Evolutionary conservation across 23 red algal species (phyloP).

Genomic region (Cyanidiococcus yangmingshanensis): DNA sequence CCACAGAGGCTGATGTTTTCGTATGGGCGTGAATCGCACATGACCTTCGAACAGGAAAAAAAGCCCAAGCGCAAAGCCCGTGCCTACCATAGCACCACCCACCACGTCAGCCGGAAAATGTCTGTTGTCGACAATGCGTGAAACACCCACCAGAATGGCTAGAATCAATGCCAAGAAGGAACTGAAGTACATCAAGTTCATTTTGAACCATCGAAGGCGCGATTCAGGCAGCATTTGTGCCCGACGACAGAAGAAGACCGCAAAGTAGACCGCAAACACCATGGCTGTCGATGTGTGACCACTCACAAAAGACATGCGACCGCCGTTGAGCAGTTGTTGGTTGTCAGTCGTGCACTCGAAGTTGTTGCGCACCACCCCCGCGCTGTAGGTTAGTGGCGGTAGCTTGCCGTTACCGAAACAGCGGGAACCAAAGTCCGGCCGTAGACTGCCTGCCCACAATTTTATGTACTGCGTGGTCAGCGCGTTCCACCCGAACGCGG

Average conservation of each 20-base stretch:
- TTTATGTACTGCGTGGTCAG: slow-evolving; percentile 15
- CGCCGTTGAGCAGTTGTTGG: neutral
- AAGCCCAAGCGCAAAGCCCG: slow-evolving; percentile 3
- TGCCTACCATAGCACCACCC: slow-evolving; percentile 22
- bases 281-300: slow-evolving; percentile 26
- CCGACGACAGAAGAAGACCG: slow-evolving; percentile 3
- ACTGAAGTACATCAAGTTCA: neutral
- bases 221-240: neutral
- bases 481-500: neutral
- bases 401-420: slow-evolving; percentile 12
- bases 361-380: neutral
- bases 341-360: neutral
- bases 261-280: slow-evolving; percentile 24
- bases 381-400: neutral
- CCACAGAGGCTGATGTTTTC: neutral
- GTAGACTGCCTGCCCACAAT: neutral
- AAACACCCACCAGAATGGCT: neutral
- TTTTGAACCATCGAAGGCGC: neutral
- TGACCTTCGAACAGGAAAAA: slow-evolving; percentile 8
- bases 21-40: neutral
- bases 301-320: slow-evolving; percentile 32
- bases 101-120: slow-evolving; percentile 32
- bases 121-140: slow-evolving; percentile 28
- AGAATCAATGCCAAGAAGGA: neutral
- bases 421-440: slow-evolving; percentile 11